Percentiles rank a stretch among this genome's conserved stretches.
Conservation (phyloP, 495 filamentous ascomycete genomes). For the Clavariopsis aquatica region DNA sequence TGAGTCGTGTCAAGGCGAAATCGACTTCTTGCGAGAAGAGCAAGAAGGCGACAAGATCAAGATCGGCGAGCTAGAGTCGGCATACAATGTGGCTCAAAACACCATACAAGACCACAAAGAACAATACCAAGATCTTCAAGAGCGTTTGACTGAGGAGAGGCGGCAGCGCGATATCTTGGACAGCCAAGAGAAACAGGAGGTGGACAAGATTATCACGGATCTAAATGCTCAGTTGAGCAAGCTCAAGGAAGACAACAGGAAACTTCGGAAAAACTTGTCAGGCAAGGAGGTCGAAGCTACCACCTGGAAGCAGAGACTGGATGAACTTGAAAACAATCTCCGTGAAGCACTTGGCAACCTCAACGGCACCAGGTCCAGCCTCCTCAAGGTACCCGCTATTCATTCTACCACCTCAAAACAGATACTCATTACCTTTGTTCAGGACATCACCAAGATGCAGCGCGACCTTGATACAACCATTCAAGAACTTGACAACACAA, state of each 20-base stretch:
- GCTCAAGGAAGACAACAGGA: slow-evolving; percentile 83
- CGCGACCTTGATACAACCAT: slow-evolving; percentile 80
- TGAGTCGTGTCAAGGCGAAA: slow-evolving; percentile 89
- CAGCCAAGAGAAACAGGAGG: slow-evolving; percentile 84
- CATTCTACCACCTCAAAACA: slow-evolving; percentile 26
- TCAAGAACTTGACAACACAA: slow-evolving; percentile 75
- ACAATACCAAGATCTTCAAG: slow-evolving; percentile 73
- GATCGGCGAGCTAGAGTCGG: slow-evolving; percentile 86
- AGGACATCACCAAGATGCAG: slow-evolving; percentile 85
- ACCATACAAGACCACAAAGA: slow-evolving; percentile 79
- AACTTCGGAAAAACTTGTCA: slow-evolving; percentile 76
- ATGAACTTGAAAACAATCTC: slow-evolving; percentile 85
- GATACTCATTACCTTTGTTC: slow-evolving; percentile 41
- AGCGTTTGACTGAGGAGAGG: slow-evolving; percentile 72
- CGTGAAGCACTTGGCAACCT: slow-evolving; percentile 81
- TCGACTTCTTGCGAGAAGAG: slow-evolving; percentile 92
- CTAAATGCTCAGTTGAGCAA: slow-evolving; percentile 76
- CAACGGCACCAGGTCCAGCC: slow-evolving; percentile 79
- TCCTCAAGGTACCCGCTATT: slow-evolving; percentile 64
- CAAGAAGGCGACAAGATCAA: slow-evolving; percentile 98
- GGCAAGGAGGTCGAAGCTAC: slow-evolving; percentile 82
- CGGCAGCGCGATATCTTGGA: slow-evolving; percentile 85
- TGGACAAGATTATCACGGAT: slow-evolving; percentile 76
- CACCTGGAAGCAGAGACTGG: slow-evolving; percentile 83
- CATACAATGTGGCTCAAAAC: slow-evolving; percentile 71